Base-by-base conservation (phyloP, 176 grass and related monocot genomes). In the Urochloa ruziziensis region DNA sequence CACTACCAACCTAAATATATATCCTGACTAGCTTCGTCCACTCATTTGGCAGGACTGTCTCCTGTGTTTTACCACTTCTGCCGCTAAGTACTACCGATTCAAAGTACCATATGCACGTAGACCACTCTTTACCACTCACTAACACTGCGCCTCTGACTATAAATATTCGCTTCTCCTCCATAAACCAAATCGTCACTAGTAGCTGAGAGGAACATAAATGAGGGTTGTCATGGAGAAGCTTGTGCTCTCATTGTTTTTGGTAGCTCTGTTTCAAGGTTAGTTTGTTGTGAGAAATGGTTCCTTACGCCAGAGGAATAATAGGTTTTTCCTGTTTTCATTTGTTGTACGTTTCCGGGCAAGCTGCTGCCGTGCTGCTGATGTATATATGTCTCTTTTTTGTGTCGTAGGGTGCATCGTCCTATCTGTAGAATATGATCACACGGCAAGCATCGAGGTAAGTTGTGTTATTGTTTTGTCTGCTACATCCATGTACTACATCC, bases 371-470 rank as follows among this genome's bases (percentile, higher is more conserved):
- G n/a, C n/a, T n/a, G n/a, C n/a, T n/a, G n/a, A n/a, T n/a, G n/a
- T n/a, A 70, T 35, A 53, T 52, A 14, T 77, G 2, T 24, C 12
- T 8, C 2, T 39, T 8, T 13, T 30, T 48, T 30, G 44, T 9
- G 25, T 48, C n/a, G 68, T 25, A 74, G 85, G 80, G 8, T 73
- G 70, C 74, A 63, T 81, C 32, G 88, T 74, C 16, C 67, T 79
- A 49, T 88, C 93, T 19, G 36, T 95, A 30, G 61, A 86, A 65
- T 95, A 95, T 83, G 93, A 95, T 89, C 87, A 92, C 82, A 84
- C 88, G 10, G 93, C 90, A 73, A 86, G 85, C 81, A 73, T 88
- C 12, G 83, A 89, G 90, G 90, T 63, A 88, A 90, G 73, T 78
- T 21, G 1, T 51, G 4, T 1, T 34, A 49, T 48, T 4, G 10